Evolutionary conservation across 345 rosid species (phyloP).

Genomic region (Citrus unshiu): DNA sequence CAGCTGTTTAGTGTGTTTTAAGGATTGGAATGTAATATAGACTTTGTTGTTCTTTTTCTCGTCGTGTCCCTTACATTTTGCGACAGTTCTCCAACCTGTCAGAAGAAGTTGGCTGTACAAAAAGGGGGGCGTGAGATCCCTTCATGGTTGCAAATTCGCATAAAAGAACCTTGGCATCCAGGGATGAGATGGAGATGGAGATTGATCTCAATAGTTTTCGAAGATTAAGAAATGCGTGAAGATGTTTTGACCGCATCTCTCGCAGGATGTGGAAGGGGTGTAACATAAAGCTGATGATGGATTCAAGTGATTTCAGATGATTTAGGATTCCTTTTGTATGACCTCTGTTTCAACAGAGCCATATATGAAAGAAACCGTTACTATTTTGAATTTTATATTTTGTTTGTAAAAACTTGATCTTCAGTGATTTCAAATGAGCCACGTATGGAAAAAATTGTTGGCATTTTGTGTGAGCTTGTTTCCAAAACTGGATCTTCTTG

Average conservation of each 20-base stretch:
- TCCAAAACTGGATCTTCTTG: not conserved
- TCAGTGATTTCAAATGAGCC: not conserved
- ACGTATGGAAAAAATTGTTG: not conserved
- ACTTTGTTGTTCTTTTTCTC: not conserved
- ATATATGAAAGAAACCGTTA: too few species aligned
- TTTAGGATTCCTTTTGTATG: too few species aligned
- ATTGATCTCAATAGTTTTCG: too few species aligned
- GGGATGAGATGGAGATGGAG: not conserved
- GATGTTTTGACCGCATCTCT: too few species aligned
- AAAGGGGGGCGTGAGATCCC: not conserved
- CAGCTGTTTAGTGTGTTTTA: too few species aligned
- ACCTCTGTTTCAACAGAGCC: too few species aligned
- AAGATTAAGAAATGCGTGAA: too few species aligned
- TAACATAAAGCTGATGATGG: not conserved
- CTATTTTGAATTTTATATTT: too few species aligned
- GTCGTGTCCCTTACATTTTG: not conserved
- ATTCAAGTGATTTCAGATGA: not conserved
- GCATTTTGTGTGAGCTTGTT: not conserved
- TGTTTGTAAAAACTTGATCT: too few species aligned
- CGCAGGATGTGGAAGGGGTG: not conserved
- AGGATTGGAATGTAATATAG: constrained; percentile 8
- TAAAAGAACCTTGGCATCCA: not conserved
- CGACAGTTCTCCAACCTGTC: not conserved
- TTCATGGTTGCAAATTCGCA: not conserved
- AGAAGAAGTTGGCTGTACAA: not conserved